phyloP scores from a whole-genome alignment of 1,284 basidiomycete genomes.

The Sporisorium scitamineum region DNA sequence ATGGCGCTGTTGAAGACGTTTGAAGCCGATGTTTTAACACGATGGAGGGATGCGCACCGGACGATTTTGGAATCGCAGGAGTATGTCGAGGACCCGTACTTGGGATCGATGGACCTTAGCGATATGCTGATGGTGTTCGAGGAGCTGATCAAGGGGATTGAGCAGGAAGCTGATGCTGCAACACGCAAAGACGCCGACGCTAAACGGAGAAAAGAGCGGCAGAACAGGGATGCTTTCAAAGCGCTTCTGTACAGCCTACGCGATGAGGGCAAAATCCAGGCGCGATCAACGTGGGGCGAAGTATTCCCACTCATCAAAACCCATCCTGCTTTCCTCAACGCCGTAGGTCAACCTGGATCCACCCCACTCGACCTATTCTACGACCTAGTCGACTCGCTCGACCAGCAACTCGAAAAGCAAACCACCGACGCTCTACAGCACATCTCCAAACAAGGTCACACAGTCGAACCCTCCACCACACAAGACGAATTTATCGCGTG shows the following conservation, averaged over 20 bases:
- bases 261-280: slow-evolving; percentile 78
- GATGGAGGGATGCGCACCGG: slow-evolving; percentile 66
- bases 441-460: slow-evolving; percentile 75
- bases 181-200: slow-evolving; percentile 22
- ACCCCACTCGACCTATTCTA: slow-evolving; percentile 95
- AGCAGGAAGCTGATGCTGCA: slow-evolving; percentile 49
- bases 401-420: slow-evolving; percentile 84
- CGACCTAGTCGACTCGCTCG: slow-evolving; percentile 88
- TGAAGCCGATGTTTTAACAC: slow-evolving; percentile 62
- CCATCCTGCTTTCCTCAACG: slow-evolving; percentile 83
- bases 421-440: slow-evolving; percentile 75
- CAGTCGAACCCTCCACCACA: slow-evolving; percentile 70
- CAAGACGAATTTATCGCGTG: slow-evolving; percentile 73
- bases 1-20: slow-evolving; percentile 63
- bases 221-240: slow-evolving; percentile 70
- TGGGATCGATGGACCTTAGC: slow-evolving; percentile 49
- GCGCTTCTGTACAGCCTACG: slow-evolving; percentile 79
- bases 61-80: slow-evolving; percentile 62
- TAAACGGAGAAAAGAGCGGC: slow-evolving; percentile 45
- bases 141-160: slow-evolving; percentile 59
- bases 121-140: slow-evolving; percentile 67
- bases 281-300: slow-evolving; percentile 89
- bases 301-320: slow-evolving; percentile 81
- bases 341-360: slow-evolving; percentile 91
- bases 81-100: slow-evolving; percentile 51